Evolutionary conservation across 140 eudicot species (phyloP).

Genomic region (Ambrosia hybrid): DNA sequence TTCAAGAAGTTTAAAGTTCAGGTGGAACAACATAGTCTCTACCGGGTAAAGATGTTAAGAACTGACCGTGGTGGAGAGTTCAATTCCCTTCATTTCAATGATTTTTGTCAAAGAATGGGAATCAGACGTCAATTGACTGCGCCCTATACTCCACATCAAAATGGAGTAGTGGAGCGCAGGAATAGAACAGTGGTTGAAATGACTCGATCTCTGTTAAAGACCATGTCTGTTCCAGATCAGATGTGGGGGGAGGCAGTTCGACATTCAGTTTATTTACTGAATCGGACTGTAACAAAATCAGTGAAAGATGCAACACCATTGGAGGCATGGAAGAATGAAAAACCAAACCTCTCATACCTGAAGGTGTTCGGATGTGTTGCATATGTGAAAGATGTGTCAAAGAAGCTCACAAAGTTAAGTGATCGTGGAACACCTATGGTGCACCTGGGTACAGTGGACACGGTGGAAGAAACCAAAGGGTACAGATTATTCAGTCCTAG

Average conservation of each 20-base stretch:
- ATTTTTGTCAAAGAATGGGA: too few relatives aligned
- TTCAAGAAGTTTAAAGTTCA: not conserved
- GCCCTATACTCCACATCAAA: not conserved
- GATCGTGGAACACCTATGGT: not conserved
- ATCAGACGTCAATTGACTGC: not conserved
- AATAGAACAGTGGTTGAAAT: not conserved
- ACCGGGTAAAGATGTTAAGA: not conserved
- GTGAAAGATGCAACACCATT: not conserved
- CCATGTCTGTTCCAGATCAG: not conserved
- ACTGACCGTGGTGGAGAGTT: not conserved
- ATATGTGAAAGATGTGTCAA: too few relatives aligned
- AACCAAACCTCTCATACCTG: too few relatives aligned
- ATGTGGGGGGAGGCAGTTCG: not conserved
- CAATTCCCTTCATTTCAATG: not conserved
- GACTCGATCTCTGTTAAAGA: not conserved
- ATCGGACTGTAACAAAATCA: not conserved
- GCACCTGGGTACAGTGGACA: not conserved
- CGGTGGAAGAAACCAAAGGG: not conserved
- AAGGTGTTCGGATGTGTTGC: too few relatives aligned
- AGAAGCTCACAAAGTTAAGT: not conserved
- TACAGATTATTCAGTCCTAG: not conserved
- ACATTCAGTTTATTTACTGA: not conserved
- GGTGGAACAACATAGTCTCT: not conserved
- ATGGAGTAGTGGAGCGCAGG: not conserved
- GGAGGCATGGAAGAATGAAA: too few relatives aligned